Base-by-base conservation (phyloP, 495 filamentous ascomycete species). In the Podospora appendiculata region DNA sequence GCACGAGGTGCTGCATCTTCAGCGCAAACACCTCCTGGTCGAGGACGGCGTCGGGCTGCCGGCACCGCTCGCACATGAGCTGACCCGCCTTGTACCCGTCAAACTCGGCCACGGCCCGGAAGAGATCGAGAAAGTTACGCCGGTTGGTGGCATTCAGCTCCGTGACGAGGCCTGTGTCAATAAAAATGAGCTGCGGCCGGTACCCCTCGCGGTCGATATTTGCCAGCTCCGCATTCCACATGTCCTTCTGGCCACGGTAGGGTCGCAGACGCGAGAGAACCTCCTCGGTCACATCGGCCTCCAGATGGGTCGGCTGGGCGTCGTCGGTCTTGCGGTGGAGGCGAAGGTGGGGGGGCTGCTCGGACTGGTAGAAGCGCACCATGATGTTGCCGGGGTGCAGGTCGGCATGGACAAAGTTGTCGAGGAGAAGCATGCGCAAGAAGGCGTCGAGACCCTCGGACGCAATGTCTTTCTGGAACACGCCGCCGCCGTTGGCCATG, bases 351-450 rank as follows among this genome's bases (percentile, higher is more conserved):
- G 94, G 79, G n/a, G 25, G 25, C 50, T 83, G 76, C 34, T 82
- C 82, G 0, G 90, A 84, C 60, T 93, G 81, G 71, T 97, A 96
- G 70, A 99, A 99, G 53, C 94, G 89, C 44, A 99, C 94, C 92
- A 99, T 97, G 72, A 99, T 97, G 65, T 99, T 99, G 8, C 94
- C 94, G 0, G 94, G 94, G 60, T 99, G 94, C 9, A 99, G 74
- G 68, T 99, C 94, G n/a, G 94, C 93, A 59, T 99, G 94, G 48
- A 96, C 83, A 64, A 99, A 99, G 62, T 99, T 97, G 65, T 99
- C 94, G 47, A 99, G 85, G 11, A 99, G 77, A 4, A 99, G 76
- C 94, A 99, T 99, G 54, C 89, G 89, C 50, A 99, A 68, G 70
- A 99, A 99, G n/a, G 91, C 90, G 61, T 99, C 90, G 6, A 99